A percentile compares a stretch with the other conserved stretches of the same genome.
Evolutionary conservation across 192 early-diverging fungal species (phyloP).

Genomic region (Funneliformis mosseae): DNA sequence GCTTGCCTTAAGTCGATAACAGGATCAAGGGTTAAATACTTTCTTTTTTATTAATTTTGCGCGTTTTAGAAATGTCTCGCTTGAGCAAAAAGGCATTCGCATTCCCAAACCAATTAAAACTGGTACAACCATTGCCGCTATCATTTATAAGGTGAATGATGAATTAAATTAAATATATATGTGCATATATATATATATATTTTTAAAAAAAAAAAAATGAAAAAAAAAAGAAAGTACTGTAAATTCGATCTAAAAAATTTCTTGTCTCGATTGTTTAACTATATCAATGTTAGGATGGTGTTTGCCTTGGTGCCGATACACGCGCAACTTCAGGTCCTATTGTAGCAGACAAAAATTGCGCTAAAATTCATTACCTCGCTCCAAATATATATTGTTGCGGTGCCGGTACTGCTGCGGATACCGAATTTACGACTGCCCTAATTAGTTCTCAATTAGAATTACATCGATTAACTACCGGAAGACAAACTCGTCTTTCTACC

Average conservation of each 20-base stretch:
- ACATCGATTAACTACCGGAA: conserved; percentile 87
- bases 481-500: conserved; percentile 85
- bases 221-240: too few relatives aligned
- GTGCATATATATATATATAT: too few relatives aligned
- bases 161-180: too few relatives aligned
- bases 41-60: background rate
- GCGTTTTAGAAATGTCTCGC: conserved; percentile 67
- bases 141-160: conserved; percentile 88
- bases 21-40: too few relatives aligned
- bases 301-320: conserved; percentile 95
- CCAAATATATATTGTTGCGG: conserved; percentile 99
- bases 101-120: conserved; percentile 88
- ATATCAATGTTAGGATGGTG: conserved; percentile 68
- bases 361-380: conserved; percentile 97
- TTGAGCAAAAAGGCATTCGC: conserved; percentile 76
- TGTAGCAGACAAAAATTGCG: conserved; percentile 98
- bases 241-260: too few relatives aligned
- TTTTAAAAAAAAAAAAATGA: too few relatives aligned
- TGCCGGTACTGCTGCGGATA: conserved; percentile 99
- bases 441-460: conserved; percentile 94
- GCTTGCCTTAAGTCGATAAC: background rate
- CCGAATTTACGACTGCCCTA: conserved; percentile 90
- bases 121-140: conserved; percentile 96
- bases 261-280: background rate
- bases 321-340: conserved; percentile 94